Evolutionary conservation across 2,329 filamentous ascomycete genomes (phyloP), one percentile per base, ranked within the genome.

Genomic region (Nemania bipapillata): DNA sequence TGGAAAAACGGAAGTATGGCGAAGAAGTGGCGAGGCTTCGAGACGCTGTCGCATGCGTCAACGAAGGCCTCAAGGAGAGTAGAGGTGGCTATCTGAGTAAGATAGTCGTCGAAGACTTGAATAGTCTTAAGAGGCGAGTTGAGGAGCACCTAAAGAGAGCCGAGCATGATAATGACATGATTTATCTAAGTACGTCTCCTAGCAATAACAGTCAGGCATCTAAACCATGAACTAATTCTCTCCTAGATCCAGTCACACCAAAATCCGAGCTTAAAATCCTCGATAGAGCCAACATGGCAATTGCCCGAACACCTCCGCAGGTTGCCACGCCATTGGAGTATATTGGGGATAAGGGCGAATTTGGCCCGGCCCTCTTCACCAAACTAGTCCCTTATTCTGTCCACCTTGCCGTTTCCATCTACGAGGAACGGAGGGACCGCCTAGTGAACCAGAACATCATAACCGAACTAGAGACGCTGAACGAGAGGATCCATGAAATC

Each of bases 321-420:
- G 88, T 99, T 1, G 89, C 90, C 0, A 90, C 93, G 65, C 93
- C 94, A 0, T 89, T 92, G 62, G 89, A 92, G 0, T 90, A 92
- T 78, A 85, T 99, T 3, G 93, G 94, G 1, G 91, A 96, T 12
- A 87, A 90, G 52, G 89, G 89, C 15, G 91, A 94, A 66, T 91
- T 97, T 74, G 95, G 96, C 0, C 90, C 90, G 24, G 92, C 94
- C 0, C 82, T 99, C 0, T 98, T 99, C 78, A 89, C 92, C 1
- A 96, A 95, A 74, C 86, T 99, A 1, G 96, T 99, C 0, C 96
- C 96, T 0, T 98, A 97, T 78, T 94, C 94, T 0, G 96, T 98
- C 0, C 96, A 99, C 76, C 88, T 98, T 56, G 96, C 96, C 7
- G 93, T 94, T 1, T 97, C 93, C 55, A 97, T 98, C 37, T 99